Evolutionary conservation across 2,329 filamentous ascomycete species (phyloP), one percentile per base, ranked within the genome.

Genomic region (Ophiocordyceps camponoti-leonardi): DNA sequence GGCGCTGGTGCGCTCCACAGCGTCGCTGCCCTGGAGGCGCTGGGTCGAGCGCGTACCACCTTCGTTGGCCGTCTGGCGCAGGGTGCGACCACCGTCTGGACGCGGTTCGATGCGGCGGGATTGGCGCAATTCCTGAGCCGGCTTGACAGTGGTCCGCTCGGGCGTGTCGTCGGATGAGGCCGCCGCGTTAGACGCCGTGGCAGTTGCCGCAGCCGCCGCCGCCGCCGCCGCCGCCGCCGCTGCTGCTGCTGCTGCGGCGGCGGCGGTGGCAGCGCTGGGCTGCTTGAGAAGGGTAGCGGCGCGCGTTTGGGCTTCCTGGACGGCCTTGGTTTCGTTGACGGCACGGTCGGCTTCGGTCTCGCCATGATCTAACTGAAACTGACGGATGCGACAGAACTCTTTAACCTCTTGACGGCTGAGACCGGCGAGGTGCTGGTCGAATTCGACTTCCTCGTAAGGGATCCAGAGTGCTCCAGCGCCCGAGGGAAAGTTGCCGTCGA

Each of bases 401-500:
- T 80, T 80, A 43, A 81, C 65, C 50, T 81, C 75, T 1, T 66
- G 62, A 11, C 76, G 62, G 4, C 59, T 67, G 1, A 80, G 59
- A 1, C 59, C 52, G n/a, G 62, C 57, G 0, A 81, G 62, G 43
- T 79, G 75, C 1, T 67, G 62, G 22, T 80, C 69, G 22, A 79
- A 72, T 31, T 69, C 67, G 12, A 79, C 72, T 44, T 81, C 75
- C 14, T 81, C 75, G 49, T 76, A 79, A 6, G 69, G 61, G 35
- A 81, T 75, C 77, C 77, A 81, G 1, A 80, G 56, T 1, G 72
- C 75, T 13, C 77, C 77, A 1, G 75, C 71, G 1, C 75, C 76
- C 2, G 59, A 58, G 0, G 77, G 77, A 46, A 78, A 80, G 55
- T 80, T 79, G 33, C 73, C 75, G 30, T 73, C 65, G 1, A 77